Evolutionary conservation across 176 grass and related monocot species (phyloP), one percentile per base, ranked within the genome.

Genomic region (barley (Hordeum vulgare)): DNA sequence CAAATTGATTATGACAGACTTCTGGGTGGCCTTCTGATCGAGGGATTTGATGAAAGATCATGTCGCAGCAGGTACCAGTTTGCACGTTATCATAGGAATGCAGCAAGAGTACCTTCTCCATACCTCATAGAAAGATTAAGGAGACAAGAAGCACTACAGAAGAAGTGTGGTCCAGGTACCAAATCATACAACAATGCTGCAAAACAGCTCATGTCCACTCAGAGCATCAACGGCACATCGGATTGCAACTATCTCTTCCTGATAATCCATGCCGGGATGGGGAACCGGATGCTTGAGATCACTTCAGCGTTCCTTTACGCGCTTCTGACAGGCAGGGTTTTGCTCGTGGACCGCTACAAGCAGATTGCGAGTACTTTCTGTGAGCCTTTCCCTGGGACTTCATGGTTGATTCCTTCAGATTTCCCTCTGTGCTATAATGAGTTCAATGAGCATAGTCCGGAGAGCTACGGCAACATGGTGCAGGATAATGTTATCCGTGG

Each of bases 1-100:
- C 71, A 89, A 24, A 76, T 80, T 39, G 27, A 49, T 24, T 86
- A 89, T 8, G 90, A 93, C 54, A 88, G 78, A 74, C 78, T 96
- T 71, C 86, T 97, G 34, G 89, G 67, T 70, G 94, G 94, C 58
- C 84, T 97, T 66, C 42, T 97, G 71, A 75, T 84, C 7, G 86
- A 88, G 44, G 91, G 89, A 65, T 97, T 93, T 74, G 84, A 91
- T 58, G 91, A 97, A 78, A 79, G 76, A 85, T 81, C 86, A 8
- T 97, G 94, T 69, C 84, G 71, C 68, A 97, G 94, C 89, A 86
- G 94, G 61, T 97, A 91, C 79, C 89, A 89, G 10, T 89, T 90
- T 69, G 91, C 85, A 18, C 75, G 79, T 11, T 93, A 93, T 39
- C 94, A 79, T 27, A 97, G 74, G 75, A 69, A 61, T 69, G 81